Evolutionary conservation across 2,329 filamentous ascomycete genomes (phyloP), one percentile per base, ranked within the genome.

Genomic region (Colletotrichum musae): DNA sequence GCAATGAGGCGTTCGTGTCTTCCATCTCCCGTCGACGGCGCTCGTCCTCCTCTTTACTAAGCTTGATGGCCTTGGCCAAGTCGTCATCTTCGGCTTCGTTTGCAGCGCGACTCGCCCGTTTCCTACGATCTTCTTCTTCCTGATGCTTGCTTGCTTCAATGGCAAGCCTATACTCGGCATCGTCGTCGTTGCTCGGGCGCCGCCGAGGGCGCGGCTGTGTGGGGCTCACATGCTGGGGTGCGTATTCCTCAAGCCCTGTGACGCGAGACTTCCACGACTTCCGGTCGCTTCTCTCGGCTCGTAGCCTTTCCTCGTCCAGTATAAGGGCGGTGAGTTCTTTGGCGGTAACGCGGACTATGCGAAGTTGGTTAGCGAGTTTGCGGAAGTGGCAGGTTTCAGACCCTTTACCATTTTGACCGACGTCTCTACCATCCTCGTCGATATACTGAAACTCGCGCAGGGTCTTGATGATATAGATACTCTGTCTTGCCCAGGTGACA

Each of bases 401-500:
- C 12, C 16, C 18, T 41, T 74, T 85, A 98, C 96, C 95, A 83
- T 98, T 98, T 77, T 97, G 94, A 64, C 96, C 96, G 58, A 99
- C 96, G 79, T 99, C 96, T 72, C 93, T 90, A 56, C 95, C 94
- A 72, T 99, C 96, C 77, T 99, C 96, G 74, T 99, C 96, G 60
- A 97, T 89, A 80, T 98, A 97, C 78, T 96, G 93, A 76, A 99
- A 99, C 81, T 99, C 96, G 78, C 96, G 92, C 80, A 99, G 83
- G 36, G 96, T 99, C 86, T 98, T 98, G 86, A 99, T 97, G 81
- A 99, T 96, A 82, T 97, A 99, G 73, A 98, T 92, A 80, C 97
- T 98, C 85, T 98, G 97, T 77, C 95, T 92, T 72, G 95, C 95
- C 96, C 96, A 99, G 5, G 95, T 98, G 58, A 99, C 96, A 41